Evolutionary conservation across 129 eudicot species (phyloP).

Genomic region (Saposhnikovia divaricata): DNA sequence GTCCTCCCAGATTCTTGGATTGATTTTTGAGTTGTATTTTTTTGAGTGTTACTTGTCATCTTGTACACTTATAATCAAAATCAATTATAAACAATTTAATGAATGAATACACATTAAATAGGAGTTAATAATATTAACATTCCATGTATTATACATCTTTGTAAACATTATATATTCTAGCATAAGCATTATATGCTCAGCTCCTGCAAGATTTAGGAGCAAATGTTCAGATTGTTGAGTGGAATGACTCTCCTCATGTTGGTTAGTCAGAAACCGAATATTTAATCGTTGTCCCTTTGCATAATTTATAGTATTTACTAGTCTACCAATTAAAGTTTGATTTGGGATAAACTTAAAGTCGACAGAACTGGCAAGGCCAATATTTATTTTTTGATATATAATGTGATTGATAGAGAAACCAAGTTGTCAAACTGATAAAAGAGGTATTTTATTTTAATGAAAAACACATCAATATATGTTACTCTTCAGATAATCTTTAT

Average conservation of each 20-base stretch:
- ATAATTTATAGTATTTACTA: not conserved
- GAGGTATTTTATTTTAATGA: not conserved
- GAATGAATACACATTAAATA: too few relatives aligned
- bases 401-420: not conserved
- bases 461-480: not conserved
- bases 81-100: too few relatives aligned
- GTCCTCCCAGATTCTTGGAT: too few relatives aligned
- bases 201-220: constrained; percentile 65
- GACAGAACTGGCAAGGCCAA: not conserved
- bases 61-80: too few relatives aligned
- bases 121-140: too few relatives aligned
- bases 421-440: not conserved
- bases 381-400: not conserved
- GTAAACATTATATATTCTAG: too few relatives aligned
- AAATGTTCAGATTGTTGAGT: constrained; percentile 54
- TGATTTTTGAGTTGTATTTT: too few relatives aligned
- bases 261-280: constrained; percentile 40
- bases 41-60: too few relatives aligned
- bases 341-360: not conserved
- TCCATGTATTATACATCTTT: too few relatives aligned
- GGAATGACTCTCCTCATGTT: constrained; percentile 49
- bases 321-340: not conserved
- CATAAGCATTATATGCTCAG: too few relatives aligned
- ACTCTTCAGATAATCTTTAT: not conserved
- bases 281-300: not conserved